Base-by-base conservation (phyloP, 257 asterid genomes). In the Paraleonurus japonicus region DNA sequence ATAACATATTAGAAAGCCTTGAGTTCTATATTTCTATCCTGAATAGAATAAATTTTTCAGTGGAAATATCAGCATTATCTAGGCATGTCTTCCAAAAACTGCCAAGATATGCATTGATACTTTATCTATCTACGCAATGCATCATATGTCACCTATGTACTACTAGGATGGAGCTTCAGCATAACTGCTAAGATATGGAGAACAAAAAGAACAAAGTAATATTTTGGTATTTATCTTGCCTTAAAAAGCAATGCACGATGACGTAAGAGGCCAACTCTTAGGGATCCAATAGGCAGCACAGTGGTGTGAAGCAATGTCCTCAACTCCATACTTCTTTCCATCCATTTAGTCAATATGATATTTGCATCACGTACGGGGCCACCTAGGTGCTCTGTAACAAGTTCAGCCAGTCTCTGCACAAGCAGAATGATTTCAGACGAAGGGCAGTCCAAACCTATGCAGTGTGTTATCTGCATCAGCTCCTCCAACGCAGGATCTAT, bases 201-300 rank as follows among this genome's bases (percentile, higher is more conserved):
- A 43, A 65, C 53, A 17, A 48, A n/a, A 39, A 39, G 54, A 4
- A 65, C 4, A 47, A 69, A 11, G 39, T 58, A 47, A 55, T 30
- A 54, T 50, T 61, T 65, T 69, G 54, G 22, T 75, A 71, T 45
- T 23, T 47, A 79, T 60, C 77, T 78, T 78, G 85, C 99, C 98
- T 95, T 95, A 75, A 95, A 95, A 72, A 95, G 98, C 88, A 95
- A 77, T 16, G 99, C 98, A 61, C 99, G 96, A 80, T 95, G 99
- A 47, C 99, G 95, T 71, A 89, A 87, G 65, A 95, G 95, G 75
- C 99, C 99, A 73, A 90, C 69, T 81, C 73, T 87, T 72, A 95
- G 79, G 61, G 99, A 89, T 67, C 97, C 99, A 67, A 95, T 85
- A 65, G 99, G 97, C 74, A 90, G 82, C 76, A 95, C 92, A 62